phyloP scores from a whole-genome alignment of 2,329 filamentous ascomycete genomes.

The Epichloe gansuensis region DNA sequence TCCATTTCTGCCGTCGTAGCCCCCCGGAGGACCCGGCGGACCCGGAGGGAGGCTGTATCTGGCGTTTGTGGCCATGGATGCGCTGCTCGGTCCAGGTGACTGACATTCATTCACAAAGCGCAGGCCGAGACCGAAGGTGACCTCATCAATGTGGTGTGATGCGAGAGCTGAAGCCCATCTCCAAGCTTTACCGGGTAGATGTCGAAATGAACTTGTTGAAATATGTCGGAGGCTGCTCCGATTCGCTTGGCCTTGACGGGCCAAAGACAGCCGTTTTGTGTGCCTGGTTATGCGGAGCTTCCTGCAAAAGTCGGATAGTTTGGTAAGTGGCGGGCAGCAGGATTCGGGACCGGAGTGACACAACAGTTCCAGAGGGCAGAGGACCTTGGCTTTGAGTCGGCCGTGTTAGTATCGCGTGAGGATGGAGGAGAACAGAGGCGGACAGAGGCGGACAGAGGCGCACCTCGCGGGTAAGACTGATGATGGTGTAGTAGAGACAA shows the following conservation, averaged over 20 bases:
- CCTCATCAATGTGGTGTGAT: constrained; percentile 4
- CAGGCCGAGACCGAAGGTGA: not conserved
- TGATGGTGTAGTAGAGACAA: not conserved
- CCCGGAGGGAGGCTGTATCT: constrained; percentile 12
- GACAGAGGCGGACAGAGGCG: not conserved
- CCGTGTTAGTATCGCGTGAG: not conserved
- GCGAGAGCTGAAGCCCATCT: not conserved
- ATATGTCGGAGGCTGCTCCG: not conserved
- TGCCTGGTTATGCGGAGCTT: not conserved
- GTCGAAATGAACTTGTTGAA: not conserved
- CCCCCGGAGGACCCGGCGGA: constrained; percentile 9
- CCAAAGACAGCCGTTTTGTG: not conserved
- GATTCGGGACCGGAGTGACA: not conserved
- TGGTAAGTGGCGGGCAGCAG: not conserved
- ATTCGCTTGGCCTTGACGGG: not conserved
- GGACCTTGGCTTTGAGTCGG: not conserved
- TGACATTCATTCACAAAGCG: constrained; percentile 2
- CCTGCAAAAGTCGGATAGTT: not conserved
- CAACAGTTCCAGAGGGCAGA: not conserved
- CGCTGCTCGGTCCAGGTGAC: constrained; percentile 1
- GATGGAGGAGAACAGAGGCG: not conserved
- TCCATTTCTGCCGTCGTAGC: constrained; percentile 17
- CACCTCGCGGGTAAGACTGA: not conserved
- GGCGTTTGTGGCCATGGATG: constrained; percentile 19
- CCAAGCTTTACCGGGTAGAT: not conserved